Evolutionary conservation across 2,329 filamentous ascomycete species (phyloP).

Genomic region (Davidsoniella eucalypti): DNA sequence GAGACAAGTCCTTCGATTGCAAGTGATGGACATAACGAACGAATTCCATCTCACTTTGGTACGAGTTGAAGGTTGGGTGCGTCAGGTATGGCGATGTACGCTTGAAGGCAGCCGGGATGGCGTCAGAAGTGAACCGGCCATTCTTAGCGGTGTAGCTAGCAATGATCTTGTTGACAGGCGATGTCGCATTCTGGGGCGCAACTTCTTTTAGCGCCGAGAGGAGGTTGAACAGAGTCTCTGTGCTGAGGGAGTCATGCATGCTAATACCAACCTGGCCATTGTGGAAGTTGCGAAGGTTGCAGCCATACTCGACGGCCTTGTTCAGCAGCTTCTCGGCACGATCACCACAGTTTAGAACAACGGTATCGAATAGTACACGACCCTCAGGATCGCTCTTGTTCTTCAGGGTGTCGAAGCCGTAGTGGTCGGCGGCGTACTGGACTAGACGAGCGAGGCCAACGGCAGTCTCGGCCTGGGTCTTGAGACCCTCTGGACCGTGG

Average conservation of each 20-base stretch:
- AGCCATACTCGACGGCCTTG: slow-evolving; percentile 8
- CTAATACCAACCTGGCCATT: slow-evolving; percentile 20
- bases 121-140: slow-evolving; percentile 9
- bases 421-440: slow-evolving; percentile 43
- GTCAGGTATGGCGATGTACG: slow-evolving; percentile 64
- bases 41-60: slow-evolving; percentile 90
- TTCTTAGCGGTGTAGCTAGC: slow-evolving; percentile 15
- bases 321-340: slow-evolving; percentile 19
- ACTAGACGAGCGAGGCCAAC: slow-evolving; percentile 55
- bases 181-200: slow-evolving; percentile 18
- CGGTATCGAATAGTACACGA: slow-evolving; percentile 60
- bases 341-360: slow-evolving; percentile 43
- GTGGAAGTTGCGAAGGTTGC: slow-evolving; percentile 18
- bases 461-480: slow-evolving; percentile 64
- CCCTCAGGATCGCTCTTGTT: slow-evolving; percentile 38
- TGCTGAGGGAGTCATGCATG: slow-evolving; percentile 17
- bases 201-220: slow-evolving; percentile 15
- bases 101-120: slow-evolving; percentile 42
- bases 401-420: slow-evolving; percentile 47
- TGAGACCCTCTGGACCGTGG: slow-evolving; percentile 72
- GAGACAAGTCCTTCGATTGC: slow-evolving; percentile 82
- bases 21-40: slow-evolving; percentile 86
- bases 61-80: slow-evolving; percentile 84
- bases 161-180: slow-evolving; percentile 11
- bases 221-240: slow-evolving; percentile 34